Evolutionary conservation across 306 rosid genomes (phyloP).

Genomic region (Oxytropis ochrocephala): DNA sequence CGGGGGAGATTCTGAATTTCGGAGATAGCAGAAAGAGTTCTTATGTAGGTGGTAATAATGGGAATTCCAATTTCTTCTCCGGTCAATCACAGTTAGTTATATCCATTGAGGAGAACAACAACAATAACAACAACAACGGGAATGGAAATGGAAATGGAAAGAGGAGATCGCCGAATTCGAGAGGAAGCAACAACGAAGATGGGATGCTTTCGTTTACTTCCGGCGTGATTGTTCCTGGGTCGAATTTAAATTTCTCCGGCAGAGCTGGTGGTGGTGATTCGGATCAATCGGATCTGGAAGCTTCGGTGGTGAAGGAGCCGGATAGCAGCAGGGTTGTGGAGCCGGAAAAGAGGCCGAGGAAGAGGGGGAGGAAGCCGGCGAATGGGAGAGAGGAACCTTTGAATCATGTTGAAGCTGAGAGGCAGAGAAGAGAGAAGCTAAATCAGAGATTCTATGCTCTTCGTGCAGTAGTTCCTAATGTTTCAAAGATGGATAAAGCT

Average conservation of each 20-base stretch:
- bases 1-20: slow-evolving; percentile 77
- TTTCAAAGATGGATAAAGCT: slow-evolving; percentile 97
- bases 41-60: slow-evolving; percentile 1
- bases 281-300: slow-evolving; percentile 89
- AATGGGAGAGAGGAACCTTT: slow-evolving; percentile 94
- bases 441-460: slow-evolving; percentile 92
- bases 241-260: slow-evolving; percentile 35
- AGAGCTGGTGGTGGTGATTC: slow-evolving; percentile 40
- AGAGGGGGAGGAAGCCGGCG: slow-evolving; percentile 89
- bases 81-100: slow-evolving; percentile 43
- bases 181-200: slow-evolving; percentile 68
- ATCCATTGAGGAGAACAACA: slow-evolving; percentile 37
- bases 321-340: slow-evolving; percentile 70
- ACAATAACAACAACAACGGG: slow-evolving; percentile 38
- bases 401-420: slow-evolving; percentile 92
- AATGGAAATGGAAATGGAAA: slow-evolving; percentile 50
- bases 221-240: slow-evolving; percentile 54
- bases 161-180: slow-evolving; percentile 66
- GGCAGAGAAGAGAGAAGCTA: slow-evolving; percentile 88
- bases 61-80: slow-evolving; percentile 34
- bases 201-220: slow-evolving; percentile 95
- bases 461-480: slow-evolving; percentile 90
- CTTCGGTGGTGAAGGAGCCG: slow-evolving; percentile 66
- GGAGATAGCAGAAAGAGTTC: slow-evolving; percentile 64
- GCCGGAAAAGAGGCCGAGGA: slow-evolving; percentile 85